Percentiles rank a stretch among this genome's conserved stretches.
phyloP scores from a whole-genome alignment of 2,329 filamentous ascomycete species.

The Trichoderma sp. region DNA sequence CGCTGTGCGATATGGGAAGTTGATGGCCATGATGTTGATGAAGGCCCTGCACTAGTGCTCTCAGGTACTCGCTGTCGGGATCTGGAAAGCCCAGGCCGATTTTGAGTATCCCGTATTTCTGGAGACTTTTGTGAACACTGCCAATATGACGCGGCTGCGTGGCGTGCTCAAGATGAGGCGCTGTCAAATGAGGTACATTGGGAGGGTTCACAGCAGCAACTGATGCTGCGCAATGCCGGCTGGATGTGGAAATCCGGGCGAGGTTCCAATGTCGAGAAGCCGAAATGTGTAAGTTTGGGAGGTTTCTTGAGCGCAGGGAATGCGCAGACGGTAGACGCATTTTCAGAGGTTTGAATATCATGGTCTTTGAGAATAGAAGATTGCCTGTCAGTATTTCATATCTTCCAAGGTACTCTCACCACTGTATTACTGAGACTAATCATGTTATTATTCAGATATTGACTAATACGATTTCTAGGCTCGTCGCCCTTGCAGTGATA shows the following conservation, averaged over 20 bases:
- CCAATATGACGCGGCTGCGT: not conserved
- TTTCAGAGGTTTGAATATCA: not conserved
- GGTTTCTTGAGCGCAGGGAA: not conserved
- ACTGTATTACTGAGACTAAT: no score
- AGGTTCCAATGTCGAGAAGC: not conserved
- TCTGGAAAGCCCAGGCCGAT: not conserved
- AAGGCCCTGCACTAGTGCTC: not conserved
- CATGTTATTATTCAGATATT: not conserved
- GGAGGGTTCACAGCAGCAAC: not conserved
- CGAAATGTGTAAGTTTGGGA: not conserved
- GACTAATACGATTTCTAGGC: not conserved
- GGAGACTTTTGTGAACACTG: not conserved
- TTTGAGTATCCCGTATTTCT: not conserved
- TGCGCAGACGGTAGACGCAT: not conserved
- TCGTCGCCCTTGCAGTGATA: not conserved
- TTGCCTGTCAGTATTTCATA: not conserved
- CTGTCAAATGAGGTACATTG: not conserved
- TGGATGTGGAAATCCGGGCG: not conserved
- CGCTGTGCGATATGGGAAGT: constrained; percentile 48
- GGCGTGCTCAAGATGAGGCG: not conserved
- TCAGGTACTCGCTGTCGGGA: not conserved
- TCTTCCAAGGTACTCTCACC: not conserved
- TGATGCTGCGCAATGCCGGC: not conserved
- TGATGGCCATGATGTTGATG: constrained; percentile 35
- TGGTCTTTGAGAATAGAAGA: not conserved